Conservation (phyloP, 306 rosid species). For the Luffa aegyptiaca region DNA sequence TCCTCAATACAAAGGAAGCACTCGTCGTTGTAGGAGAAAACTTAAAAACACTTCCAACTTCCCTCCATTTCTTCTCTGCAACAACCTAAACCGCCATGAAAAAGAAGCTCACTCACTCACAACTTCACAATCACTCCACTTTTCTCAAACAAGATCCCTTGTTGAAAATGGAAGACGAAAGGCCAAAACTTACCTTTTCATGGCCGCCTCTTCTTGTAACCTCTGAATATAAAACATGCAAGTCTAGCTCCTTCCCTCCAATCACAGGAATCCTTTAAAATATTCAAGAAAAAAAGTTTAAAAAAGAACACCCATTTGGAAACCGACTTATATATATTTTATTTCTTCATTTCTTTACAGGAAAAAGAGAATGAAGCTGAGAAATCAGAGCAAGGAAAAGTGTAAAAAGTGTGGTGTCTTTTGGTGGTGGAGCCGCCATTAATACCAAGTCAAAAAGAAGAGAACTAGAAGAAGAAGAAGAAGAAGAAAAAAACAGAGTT, state of each 20-base stretch:
- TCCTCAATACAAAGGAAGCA: constrained; percentile 84
- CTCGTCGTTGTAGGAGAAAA: constrained; percentile 88
- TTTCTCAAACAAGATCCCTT: background rate
- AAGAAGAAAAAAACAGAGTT: background rate
- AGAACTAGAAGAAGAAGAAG: background rate
- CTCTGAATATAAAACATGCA: constrained; percentile 79
- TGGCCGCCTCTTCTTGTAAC: constrained; percentile 84
- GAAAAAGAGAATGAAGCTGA: background rate
- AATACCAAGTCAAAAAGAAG: background rate
- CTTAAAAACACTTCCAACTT: constrained; percentile 71
- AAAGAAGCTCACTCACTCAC: background rate
- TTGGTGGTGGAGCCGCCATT: background rate
- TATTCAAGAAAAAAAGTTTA: background rate
- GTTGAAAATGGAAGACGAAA: background rate
- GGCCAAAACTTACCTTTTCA: constrained; percentile 49
- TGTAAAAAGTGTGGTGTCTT: background rate
- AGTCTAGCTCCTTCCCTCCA: constrained; percentile 93
- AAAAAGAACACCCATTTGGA: background rate
- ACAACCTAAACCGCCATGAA: constrained; percentile 45
- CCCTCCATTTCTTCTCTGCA: constrained; percentile 98
- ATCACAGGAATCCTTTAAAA: constrained; percentile 82
- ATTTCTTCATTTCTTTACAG: background rate
- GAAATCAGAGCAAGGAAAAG: background rate
- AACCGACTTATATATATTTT: background rate
- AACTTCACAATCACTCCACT: background rate